phyloP scores from a whole-genome alignment of 2,329 filamentous ascomycete species.

The Talaromyces sp. region DNA sequence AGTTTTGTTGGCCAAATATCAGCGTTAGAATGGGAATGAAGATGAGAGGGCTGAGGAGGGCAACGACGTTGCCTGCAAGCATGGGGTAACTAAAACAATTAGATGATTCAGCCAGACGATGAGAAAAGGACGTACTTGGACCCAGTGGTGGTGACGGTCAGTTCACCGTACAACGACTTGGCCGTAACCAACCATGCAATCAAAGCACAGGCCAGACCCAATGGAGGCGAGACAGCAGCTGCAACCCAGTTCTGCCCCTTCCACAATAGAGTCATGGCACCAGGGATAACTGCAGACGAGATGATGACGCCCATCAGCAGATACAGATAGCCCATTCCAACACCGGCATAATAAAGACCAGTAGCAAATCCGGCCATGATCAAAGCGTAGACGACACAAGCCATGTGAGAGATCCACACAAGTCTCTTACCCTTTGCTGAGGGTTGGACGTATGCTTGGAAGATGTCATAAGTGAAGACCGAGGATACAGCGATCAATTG shows the following conservation, averaged over 20 bases:
- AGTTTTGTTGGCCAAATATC: slow-evolving; percentile 67
- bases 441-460: slow-evolving; percentile 82
- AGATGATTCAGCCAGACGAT: not conserved
- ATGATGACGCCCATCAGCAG: slow-evolving; percentile 91
- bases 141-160: slow-evolving; percentile 73
- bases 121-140: slow-evolving; percentile 54
- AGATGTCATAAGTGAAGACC: slow-evolving; percentile 85
- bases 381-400: slow-evolving; percentile 70
- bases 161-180: slow-evolving; percentile 63
- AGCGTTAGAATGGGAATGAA: slow-evolving; percentile 75
- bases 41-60: slow-evolving; percentile 71
- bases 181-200: slow-evolving; percentile 77
- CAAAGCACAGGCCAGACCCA: slow-evolving; percentile 66
- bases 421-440: slow-evolving; percentile 69
- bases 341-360: slow-evolving; percentile 68
- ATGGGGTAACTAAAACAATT: slow-evolving; percentile 60
- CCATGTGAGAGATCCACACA: slow-evolving; percentile 74
- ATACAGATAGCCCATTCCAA: slow-evolving; percentile 86
- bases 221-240: slow-evolving; percentile 64
- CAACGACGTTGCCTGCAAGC: slow-evolving; percentile 81
- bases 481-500: slow-evolving; percentile 84
- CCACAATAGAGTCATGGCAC: slow-evolving; percentile 77
- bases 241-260: slow-evolving; percentile 73
- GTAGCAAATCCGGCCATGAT: slow-evolving; percentile 76
- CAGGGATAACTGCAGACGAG: slow-evolving; percentile 77